A percentile compares a stretch with the other conserved stretches of the same genome.
Conservation (phyloP, 2,329 filamentous ascomycete genomes). For the Dactylella cylindrospora region DNA sequence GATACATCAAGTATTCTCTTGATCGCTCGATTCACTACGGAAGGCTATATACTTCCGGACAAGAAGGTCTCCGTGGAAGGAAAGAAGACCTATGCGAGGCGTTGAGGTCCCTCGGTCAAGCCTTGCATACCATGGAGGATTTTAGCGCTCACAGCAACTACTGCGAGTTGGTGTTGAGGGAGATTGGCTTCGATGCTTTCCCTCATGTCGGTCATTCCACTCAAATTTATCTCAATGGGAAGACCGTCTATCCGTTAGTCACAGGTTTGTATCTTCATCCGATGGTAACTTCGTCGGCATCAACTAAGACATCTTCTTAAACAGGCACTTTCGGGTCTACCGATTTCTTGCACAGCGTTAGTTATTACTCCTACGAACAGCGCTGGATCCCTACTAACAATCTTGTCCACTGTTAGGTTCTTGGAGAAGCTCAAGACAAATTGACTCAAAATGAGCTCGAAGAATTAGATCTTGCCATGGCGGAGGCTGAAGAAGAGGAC, state of each 20-base stretch:
- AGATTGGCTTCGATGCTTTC: constrained; percentile 71
- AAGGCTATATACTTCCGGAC: constrained; percentile 70
- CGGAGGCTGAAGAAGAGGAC: constrained; percentile 63
- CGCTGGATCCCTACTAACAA: constrained; percentile 22
- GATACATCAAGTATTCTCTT: constrained; percentile 76
- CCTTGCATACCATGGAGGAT: constrained; percentile 79
- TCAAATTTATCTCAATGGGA: constrained; percentile 67
- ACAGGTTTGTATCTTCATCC: constrained; percentile 71
- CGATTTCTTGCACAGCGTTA: constrained; percentile 75
- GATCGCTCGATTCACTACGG: constrained; percentile 75
- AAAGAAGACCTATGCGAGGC: constrained; percentile 80
- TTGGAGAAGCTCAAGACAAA: constrained; percentile 76
- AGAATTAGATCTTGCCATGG: constrained; percentile 73
- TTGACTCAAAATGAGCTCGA: constrained; percentile 84
- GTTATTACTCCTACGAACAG: not conserved
- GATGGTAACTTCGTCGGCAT: too few species aligned
- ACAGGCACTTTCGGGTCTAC: constrained; percentile 70
- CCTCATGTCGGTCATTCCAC: constrained; percentile 69
- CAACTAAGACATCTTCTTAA: not conserved
- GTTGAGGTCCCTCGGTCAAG: constrained; percentile 72
- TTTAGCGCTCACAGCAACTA: constrained; percentile 80
- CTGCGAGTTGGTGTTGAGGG: constrained; percentile 72
- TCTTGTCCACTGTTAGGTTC: constrained; percentile 30
- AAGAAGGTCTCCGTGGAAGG: constrained; percentile 59
- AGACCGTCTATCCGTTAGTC: constrained; percentile 70